Base-by-base conservation (phyloP, 352 stramenopile species). In the Phytophthora constricta region DNA sequence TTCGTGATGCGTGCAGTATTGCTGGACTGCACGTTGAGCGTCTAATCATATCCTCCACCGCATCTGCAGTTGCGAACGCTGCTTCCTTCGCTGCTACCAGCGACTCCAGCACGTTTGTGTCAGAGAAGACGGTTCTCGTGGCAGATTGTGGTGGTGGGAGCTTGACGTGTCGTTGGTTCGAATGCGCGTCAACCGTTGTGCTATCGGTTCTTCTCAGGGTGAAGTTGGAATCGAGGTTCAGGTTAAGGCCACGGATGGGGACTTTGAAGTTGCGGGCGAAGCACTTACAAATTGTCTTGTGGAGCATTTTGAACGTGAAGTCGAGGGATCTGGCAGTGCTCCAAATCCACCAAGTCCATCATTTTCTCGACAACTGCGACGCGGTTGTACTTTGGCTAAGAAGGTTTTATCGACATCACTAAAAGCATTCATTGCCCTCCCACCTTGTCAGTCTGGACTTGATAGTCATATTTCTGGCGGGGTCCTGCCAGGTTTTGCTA, bases 371-470 rank as follows among this genome's bases (percentile, higher is more conserved):
- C 74, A 75, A 16, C 49, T 86, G 2, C 74, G 62, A 20, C 75
- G 72, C 47, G 75, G 66, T 14, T 77, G 67, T 37, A 57, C 70
- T 11, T 58, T 88, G 7, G 79, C 77, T 1, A 79, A 84, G 62
- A 78, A 75, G 50, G 70, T 88, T 9, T 70, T 88, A 5, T 77
- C 71, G 13, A 74, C 27, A 10, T 83, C 77, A 2, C 37, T 54
- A 2, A 70, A 52, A 20, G 75, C 69, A 16, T 56, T 63, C 2
- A 72, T 88, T 17, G 61, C 75, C 45, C 53, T 88, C 19, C 60
- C 81, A 45, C 57, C 55, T 19, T 68, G 52, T 58, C 48, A 72
- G 19, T 26, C 41, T 53, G 48, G 49, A 19, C 62, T 51, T 64
- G 49, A 49, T 20, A 9, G 11, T 26, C 60, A 42, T 5, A 42